Evolutionary conservation across 345 rosid genomes (phyloP), one percentile per base, ranked within the genome.

Genomic region (Limnanthes douglasii): DNA sequence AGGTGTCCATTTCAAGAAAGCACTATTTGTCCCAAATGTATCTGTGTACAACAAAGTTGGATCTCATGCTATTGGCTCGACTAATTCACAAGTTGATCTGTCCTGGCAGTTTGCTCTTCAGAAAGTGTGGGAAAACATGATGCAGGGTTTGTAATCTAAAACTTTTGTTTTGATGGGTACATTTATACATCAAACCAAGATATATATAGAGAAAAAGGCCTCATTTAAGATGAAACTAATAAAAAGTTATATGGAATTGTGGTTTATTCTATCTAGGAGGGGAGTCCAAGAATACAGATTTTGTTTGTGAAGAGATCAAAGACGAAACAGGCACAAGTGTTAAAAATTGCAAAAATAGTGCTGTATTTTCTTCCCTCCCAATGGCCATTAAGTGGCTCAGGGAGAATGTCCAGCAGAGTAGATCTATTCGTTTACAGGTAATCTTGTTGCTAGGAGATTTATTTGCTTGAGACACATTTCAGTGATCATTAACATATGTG

Each of bases 1-100:
- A 90, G 96, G 88, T 43, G 75, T 90, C 58, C 34, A 47, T 40
- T 84, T 90, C 86, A 65, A 69, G 62, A 84, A 60, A 65, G 98
- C 94, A 0, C 66, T 90, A 18, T 90, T 90, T 70, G 94, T 75
- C 6, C 94, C 94, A 11, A 90, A 81, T 46, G 47, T 64, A 47
- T 80, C 96, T 0, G 68, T 75, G 32, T 80, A 84, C 61, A 18
- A 70, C 75, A 75, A 84, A 70, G 88, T 90, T 46, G 94, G 88
- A 57, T 50, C 94, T 36, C 54, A 45, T 33, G 41, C 57, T 41
- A 34, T 32, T 18, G 54, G 70, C 10, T 51, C 62, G n/a, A 6
- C 46, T 15, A 39, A 42, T 19, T 39, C 48, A 54, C 64, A 66
- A 54, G 71, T 60, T 3, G 85, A 80, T 39, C 41, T 71, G 59